Evolutionary conservation across 1,284 basidiomycete genomes (phyloP).

Genomic region (Xerocomus nothofagi): DNA sequence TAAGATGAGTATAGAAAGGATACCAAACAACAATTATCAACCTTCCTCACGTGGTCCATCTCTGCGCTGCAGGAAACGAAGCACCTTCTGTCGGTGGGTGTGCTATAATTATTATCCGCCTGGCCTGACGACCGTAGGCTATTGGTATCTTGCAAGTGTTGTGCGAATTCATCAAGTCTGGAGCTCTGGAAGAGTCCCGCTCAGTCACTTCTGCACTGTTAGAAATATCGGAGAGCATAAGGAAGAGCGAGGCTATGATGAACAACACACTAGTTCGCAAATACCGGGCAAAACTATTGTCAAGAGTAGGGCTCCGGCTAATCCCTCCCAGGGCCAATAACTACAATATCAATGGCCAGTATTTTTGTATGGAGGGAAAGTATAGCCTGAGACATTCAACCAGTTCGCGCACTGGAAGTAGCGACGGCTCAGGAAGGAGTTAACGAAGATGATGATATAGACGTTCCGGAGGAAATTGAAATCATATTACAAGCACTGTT

Average conservation of each 20-base stretch:
- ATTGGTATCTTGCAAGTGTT: conserved; percentile 75
- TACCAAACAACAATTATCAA: conserved; percentile 45
- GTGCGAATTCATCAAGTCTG: conserved; percentile 71
- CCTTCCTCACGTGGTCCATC: conserved; percentile 53
- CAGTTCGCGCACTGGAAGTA: conserved; percentile 28
- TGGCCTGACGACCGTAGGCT: conserved; percentile 41
- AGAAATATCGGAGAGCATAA: conserved; percentile 44
- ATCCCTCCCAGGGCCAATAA: conserved; percentile 49
- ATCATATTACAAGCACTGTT: conserved; percentile 75
- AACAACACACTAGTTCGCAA: conserved; percentile 69
- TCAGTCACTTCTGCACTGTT: conserved; percentile 45
- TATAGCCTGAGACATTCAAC: conserved; percentile 10
- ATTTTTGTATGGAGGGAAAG: background rate
- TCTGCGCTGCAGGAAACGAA: conserved; percentile 36
- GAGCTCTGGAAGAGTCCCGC: conserved; percentile 55
- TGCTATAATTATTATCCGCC: background rate
- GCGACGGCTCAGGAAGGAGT: conserved; percentile 4
- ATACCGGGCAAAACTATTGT: conserved; percentile 61
- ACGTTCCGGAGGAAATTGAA: conserved; percentile 84
- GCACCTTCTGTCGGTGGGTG: conserved; percentile 55
- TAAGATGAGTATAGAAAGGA: conserved; percentile 56
- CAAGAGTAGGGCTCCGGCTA: conserved; percentile 61
- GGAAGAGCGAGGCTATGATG: conserved; percentile 41
- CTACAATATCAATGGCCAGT: conserved; percentile 38
- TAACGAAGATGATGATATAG: conserved; percentile 51